A percentile compares a stretch with the other conserved stretches of the same genome.
Evolutionary conservation across 345 rosid species (phyloP).

Genomic region (Limnanthes douglasii): DNA sequence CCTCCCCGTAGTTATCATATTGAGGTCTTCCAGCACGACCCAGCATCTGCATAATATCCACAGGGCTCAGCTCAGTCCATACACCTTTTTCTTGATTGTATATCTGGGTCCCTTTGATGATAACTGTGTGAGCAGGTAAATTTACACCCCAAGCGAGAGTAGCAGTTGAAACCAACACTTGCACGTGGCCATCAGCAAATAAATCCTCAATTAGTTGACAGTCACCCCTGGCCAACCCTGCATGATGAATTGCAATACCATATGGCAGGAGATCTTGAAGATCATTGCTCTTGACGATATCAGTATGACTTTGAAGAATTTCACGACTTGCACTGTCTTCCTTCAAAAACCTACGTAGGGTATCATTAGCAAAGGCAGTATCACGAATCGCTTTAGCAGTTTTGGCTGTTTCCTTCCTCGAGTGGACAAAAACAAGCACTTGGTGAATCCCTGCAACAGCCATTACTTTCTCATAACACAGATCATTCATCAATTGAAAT

Average conservation of each 20-base stretch:
- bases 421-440: slow-evolving; percentile 93
- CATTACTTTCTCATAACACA: slow-evolving; percentile 86
- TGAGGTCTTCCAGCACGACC: slow-evolving; percentile 99
- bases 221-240: slow-evolving; percentile 84
- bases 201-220: slow-evolving; percentile 77
- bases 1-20: slow-evolving; percentile 85
- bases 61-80: slow-evolving; percentile 88
- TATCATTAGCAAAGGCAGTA: slow-evolving; percentile 80
- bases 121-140: slow-evolving; percentile 85
- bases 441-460: slow-evolving; percentile 91
- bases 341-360: slow-evolving; percentile 62
- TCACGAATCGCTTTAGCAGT: slow-evolving; percentile 76
- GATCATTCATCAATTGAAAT: slow-evolving; percentile 93
- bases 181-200: slow-evolving; percentile 59
- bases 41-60: slow-evolving; percentile 99
- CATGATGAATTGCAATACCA: slow-evolving; percentile 95
- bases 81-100: slow-evolving; percentile 97
- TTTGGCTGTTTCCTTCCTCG: slow-evolving; percentile 88
- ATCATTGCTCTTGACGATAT: slow-evolving; percentile 58
- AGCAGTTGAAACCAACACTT: slow-evolving; percentile 89
- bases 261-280: slow-evolving; percentile 74
- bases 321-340: slow-evolving; percentile 84
- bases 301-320: slow-evolving; percentile 57
- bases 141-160: slow-evolving; percentile 99
- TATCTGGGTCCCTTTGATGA: slow-evolving; percentile 89